Base-by-base conservation (phyloP, 177 flowering plant species). In the Vitis hybrid region DNA sequence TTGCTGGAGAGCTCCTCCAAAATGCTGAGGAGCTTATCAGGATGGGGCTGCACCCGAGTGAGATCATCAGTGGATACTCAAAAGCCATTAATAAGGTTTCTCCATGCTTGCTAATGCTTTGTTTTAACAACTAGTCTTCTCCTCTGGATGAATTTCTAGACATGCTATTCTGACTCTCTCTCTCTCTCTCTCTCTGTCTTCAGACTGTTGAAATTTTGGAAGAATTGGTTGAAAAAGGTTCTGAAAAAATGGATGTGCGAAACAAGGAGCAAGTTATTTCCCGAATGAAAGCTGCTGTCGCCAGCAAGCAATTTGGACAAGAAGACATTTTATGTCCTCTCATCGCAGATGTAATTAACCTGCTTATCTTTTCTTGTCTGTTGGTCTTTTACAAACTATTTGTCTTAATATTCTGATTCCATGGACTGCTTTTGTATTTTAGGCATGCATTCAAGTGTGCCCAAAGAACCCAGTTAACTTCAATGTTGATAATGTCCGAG, bases 381-480 rank as follows among this genome's bases (percentile, higher is more conserved):
- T 24, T 17, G 17, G 18, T 49, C 8, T 19, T 62, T 2, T 24
- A 2, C 2, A 24, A 2, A 35, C 46, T 35, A 35, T 6, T 35
- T 35, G 46, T 35, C 46, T 35, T 35, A 35, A 35, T 35, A 35
- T 35, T 35, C 46, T 35, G 7, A 35, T 35, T 35, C 46, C 46
- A 35, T 35, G 46, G 46, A 35, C 46, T 35, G 46, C 46, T 72
- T 67, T 70, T 57, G 40, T 49, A 4, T 63, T 79, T n/a, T 40
- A 94, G 99, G 99, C 96, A 60, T 94, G 98, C 81, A 94, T 93
- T 69, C 99, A 94, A 84, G 99, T 94, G 11, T 94, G 98, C 81
- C 98, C 97, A 30, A 92, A 90, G 86, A 93, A 91, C 76, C 97
- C 98, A 15, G 82, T 77, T 50, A 94, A 89, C 79, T 94, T 94